phyloP scores from a whole-genome alignment of 2,329 filamentous ascomycete species.

The Blastomyces parvus region DNA sequence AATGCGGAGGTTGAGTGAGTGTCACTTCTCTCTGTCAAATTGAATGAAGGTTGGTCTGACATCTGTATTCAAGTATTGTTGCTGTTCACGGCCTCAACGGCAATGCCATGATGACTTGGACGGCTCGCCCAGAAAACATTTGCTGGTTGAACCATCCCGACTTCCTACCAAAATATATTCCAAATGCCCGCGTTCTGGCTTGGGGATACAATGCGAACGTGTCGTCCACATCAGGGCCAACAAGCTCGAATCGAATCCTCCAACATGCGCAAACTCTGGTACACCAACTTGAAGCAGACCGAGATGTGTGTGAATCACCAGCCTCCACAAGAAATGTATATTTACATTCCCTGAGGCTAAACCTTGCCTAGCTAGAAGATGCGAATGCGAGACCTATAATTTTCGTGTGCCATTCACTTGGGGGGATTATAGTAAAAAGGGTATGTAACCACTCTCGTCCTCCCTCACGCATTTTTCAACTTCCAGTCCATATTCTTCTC shows the following conservation, averaged over 20 bases:
- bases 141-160: constrained; percentile 31
- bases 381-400: constrained; percentile 30
- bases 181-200: constrained; percentile 22
- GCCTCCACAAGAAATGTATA: constrained; percentile 4
- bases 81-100: constrained; percentile 38
- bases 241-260: constrained; percentile 25
- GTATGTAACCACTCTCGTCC: constrained; percentile 20
- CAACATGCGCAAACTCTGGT: constrained; percentile 31
- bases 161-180: constrained; percentile 24
- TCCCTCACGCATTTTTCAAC: too few species aligned
- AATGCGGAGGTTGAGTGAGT: constrained; percentile 16
- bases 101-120: constrained; percentile 32
- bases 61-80: constrained; percentile 24
- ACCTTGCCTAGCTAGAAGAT: constrained; percentile 22
- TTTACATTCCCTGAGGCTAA: constrained; percentile 11
- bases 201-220: constrained; percentile 28
- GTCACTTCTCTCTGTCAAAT: not conserved
- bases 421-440: constrained; percentile 34
- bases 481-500: too few species aligned
- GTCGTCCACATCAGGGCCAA: constrained; percentile 17
- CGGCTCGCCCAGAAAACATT: constrained; percentile 22
- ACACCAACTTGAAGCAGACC: constrained; percentile 26
- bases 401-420: constrained; percentile 35
- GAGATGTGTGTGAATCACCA: constrained; percentile 20
- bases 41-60: not conserved